Base-by-base conservation (phyloP, 345 rosid genomes). In the Dipteronia dyeriana region DNA sequence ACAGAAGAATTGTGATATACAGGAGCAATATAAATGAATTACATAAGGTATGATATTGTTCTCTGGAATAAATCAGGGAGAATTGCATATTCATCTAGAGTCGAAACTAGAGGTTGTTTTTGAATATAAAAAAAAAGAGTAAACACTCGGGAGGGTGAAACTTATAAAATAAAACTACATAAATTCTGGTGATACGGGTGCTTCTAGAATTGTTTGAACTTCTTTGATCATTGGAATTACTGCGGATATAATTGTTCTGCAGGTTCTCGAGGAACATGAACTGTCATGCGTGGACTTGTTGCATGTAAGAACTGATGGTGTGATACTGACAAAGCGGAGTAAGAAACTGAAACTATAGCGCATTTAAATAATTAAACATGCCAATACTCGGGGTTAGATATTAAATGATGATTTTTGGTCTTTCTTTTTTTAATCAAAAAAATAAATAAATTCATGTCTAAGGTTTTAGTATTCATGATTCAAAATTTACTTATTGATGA, bases 261-360 rank as follows among this genome's bases (percentile, higher is more conserved):
- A 96, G 99, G 99, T 89, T 75, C 94, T 96, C 60, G 98, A 96
- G 79, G 99, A 94, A 82, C 86, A 96, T 81, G 91, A 96, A 76
- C 84, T 94, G 80, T 88, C 85, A 17, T 96, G 99, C 82, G 57
- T 81, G 79, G 98, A 96, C 68, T 81, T 94, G 17, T 80, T 92
- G 84, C 88, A 87, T 80, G 85, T 91, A 82, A 85, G 88, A 80
- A 89, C 93, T 31, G 99, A 96, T 76, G 98, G 90, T 60, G 92
- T 96, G 74, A 83, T 91, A 75, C 76, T 94, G 85, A 92, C 97
- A 78, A 90, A 86, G 74, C 86, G 71, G 79, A 94, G 99, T 96
- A 91, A 90, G 99, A 70, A 75, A 70, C 74, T 59, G 51, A 71
- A 17, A 39, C 71, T 20, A 25, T 34, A 51, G 17, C 49, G 26